Percentiles rank a stretch among this genome's conserved stretches.
Conservation (phyloP, 768 basidiomycete species). For the Tricholoma sp. region DNA sequence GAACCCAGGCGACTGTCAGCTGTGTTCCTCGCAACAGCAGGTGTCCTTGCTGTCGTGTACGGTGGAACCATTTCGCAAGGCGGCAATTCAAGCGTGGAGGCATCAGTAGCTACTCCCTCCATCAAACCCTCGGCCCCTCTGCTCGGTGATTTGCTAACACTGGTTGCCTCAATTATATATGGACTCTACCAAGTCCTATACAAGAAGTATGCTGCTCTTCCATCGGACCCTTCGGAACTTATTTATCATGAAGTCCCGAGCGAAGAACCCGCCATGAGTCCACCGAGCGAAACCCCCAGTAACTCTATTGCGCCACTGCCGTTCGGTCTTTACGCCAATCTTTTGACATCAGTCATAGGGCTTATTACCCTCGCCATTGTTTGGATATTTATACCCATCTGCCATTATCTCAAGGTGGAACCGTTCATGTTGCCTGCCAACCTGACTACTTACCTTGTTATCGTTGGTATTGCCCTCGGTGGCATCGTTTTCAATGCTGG, state of each 20-base stretch:
- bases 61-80: conserved; percentile 46
- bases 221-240: conserved; percentile 52
- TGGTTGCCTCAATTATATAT: conserved; percentile 66
- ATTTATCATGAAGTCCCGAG: conserved; percentile 42
- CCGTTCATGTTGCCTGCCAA: conserved; percentile 60
- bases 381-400: conserved; percentile 74
- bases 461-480: conserved; percentile 61
- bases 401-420: conserved; percentile 65
- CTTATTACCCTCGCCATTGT: conserved; percentile 65
- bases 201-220: conserved; percentile 71
- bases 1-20: conserved; percentile 59
- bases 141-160: conserved; percentile 68
- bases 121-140: conserved; percentile 48
- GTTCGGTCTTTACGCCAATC: conserved; percentile 81
- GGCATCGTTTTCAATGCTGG: conserved; percentile 84
- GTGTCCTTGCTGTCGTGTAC: conserved; percentile 79
- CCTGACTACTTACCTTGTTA: conserved; percentile 37
- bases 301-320: conserved; percentile 55
- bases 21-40: conserved; percentile 75
- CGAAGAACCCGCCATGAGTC: conserved; percentile 17
- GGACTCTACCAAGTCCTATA: conserved; percentile 82
- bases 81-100: conserved; percentile 7
- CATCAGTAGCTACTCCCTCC: conserved; percentile 8
- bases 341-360: conserved; percentile 78
- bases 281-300: conserved; percentile 7